Percentiles rank a stretch among this genome's conserved stretches.
Conservation (phyloP, 257 asterid species). For the Fraxinus americana region DNA sequence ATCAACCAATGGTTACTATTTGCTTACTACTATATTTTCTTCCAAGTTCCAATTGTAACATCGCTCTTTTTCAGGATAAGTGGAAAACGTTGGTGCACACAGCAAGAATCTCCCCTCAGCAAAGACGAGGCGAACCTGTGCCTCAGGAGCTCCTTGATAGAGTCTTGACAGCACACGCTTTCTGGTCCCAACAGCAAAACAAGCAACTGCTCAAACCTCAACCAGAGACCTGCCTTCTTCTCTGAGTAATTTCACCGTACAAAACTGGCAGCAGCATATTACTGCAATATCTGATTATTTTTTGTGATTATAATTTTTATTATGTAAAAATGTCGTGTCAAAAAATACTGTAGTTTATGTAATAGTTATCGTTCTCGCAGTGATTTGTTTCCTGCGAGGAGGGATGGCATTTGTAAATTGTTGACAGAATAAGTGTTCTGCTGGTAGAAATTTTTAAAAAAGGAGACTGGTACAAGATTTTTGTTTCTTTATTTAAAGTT, state of each 20-base stretch:
- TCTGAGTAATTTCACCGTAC: conserved; percentile 30
- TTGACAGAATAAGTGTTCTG: conserved; percentile 47
- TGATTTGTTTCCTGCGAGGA: conserved; percentile 21
- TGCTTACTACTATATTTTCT: not conserved
- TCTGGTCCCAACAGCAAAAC: conserved; percentile 94
- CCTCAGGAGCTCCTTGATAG: conserved; percentile 95
- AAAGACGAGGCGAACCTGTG: conserved; percentile 95
- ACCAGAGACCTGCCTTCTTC: conserved; percentile 62
- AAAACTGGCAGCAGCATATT: conserved; percentile 4
- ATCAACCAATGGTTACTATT: not conserved
- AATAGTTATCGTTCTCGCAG: conserved; percentile 24
- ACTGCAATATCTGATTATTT: conserved; percentile 5
- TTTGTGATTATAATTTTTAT: conserved; percentile 1
- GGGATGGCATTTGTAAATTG: conserved; percentile 53
- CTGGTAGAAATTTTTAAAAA: conserved; percentile 25
- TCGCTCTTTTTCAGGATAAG: conserved; percentile 65
- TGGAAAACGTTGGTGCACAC: conserved; percentile 99
- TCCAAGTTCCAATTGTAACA: not conserved
- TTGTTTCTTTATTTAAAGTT: not conserved
- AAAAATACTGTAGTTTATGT: conserved; percentile 33
- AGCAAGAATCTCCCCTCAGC: conserved; percentile 96
- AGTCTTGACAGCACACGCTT: conserved; percentile 86
- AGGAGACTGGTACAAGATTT: not conserved
- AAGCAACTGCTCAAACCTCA: conserved; percentile 80
- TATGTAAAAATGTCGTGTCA: conserved; percentile 22